Conservation (phyloP, 2,329 filamentous ascomycete species). For the Calonectria fujianensis region DNA sequence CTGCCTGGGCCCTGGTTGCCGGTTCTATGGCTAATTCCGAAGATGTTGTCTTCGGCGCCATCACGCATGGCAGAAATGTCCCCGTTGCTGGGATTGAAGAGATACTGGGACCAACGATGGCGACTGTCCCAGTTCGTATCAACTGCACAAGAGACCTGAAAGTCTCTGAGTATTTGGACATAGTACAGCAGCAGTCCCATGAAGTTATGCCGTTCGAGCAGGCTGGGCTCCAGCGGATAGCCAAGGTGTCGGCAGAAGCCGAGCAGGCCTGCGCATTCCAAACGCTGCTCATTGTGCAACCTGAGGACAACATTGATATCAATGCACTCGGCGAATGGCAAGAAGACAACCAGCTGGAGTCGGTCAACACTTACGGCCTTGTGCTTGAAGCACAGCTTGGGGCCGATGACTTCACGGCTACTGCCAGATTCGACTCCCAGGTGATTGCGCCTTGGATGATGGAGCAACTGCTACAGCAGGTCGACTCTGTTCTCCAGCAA, state of each 20-base stretch:
- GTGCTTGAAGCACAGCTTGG: background rate
- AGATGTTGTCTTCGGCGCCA: slow-evolving; percentile 1
- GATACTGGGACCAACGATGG: background rate
- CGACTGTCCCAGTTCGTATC: background rate
- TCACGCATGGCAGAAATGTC: background rate
- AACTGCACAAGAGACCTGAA: background rate
- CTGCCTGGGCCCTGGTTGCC: background rate
- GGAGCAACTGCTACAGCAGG: background rate
- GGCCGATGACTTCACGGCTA: background rate
- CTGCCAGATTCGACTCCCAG: background rate
- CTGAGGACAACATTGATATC: background rate
- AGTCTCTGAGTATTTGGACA: background rate
- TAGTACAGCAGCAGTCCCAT: background rate
- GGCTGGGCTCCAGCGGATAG: background rate
- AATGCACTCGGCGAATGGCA: background rate
- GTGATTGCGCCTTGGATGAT: background rate
- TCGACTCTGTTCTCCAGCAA: background rate
- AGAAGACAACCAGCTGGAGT: background rate
- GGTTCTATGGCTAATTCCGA: slow-evolving; percentile 3
- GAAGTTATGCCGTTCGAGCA: background rate
- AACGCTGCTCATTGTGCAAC: background rate
- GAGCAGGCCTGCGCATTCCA: slow-evolving; percentile 3
- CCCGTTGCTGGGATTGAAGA: background rate
- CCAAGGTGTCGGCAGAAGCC: background rate
- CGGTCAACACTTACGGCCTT: background rate